These are phyloP conservation scores for Acmispon strigosus DNA, from an alignment of 306 rosid species.

Conservation along the genomic window DNA sequence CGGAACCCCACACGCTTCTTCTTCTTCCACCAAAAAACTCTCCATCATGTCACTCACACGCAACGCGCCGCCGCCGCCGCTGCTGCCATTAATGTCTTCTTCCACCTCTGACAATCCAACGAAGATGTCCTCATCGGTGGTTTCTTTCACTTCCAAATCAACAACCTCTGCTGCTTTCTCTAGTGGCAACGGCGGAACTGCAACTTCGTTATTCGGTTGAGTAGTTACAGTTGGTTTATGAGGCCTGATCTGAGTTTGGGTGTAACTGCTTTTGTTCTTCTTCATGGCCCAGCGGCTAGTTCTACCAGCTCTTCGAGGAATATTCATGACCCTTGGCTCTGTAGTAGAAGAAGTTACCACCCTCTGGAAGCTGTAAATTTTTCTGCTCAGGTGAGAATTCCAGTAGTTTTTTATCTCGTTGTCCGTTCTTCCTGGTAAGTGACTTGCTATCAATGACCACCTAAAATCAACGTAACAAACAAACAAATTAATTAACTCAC, in stretches of 20 bases:
- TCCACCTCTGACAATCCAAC: background rate
- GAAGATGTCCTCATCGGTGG: background rate
- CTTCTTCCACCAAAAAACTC: constrained; percentile 9
- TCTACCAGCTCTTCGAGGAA: constrained; percentile 40
- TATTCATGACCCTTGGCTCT: background rate
- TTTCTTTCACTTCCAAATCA: background rate
- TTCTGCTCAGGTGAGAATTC: constrained; percentile 84
- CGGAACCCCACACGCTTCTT: constrained; percentile 22
- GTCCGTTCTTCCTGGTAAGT: constrained; percentile 91
- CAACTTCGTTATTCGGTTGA: background rate
- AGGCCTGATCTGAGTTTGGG: background rate
- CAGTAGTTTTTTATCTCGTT: constrained; percentile 91
- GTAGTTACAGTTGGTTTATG: background rate
- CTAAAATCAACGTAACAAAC: constrained; percentile 15
- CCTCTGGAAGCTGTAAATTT: constrained; percentile 43
- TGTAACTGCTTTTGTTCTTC: constrained; percentile 27
- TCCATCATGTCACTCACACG: constrained; percentile 13
- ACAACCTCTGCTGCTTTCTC: background rate
- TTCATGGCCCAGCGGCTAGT: constrained; percentile 69
- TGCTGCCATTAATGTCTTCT: background rate
- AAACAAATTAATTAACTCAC: no score
- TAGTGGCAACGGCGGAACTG: constrained; percentile 6
- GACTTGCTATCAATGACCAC: constrained; percentile 91
- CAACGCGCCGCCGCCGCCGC: constrained; percentile 26
- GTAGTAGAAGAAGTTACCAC: background rate